Conservation (phyloP, 805 yeast species). For the Kodamaea sagamina region DNA sequence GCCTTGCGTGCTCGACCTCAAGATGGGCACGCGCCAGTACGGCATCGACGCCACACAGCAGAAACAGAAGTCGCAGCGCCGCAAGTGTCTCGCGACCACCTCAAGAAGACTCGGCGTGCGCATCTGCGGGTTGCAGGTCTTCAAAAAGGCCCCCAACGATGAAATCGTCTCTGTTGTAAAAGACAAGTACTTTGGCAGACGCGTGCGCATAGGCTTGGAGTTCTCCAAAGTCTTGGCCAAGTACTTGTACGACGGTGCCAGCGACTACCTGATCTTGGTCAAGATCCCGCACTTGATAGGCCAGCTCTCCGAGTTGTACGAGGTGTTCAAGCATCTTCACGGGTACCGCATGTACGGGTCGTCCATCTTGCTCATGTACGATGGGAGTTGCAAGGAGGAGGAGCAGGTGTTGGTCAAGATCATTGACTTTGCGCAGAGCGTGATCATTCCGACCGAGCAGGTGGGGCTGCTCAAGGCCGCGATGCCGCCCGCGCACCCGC, state of each 20-base stretch:
- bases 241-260: slow-evolving; percentile 76
- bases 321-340: slow-evolving; percentile 53
- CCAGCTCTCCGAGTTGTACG: slow-evolving; percentile 58
- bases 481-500: slow-evolving; percentile 72
- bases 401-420: slow-evolving; percentile 55
- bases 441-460: slow-evolving; percentile 61
- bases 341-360: slow-evolving; percentile 93
- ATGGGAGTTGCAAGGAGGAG: slow-evolving; percentile 47
- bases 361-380: slow-evolving; percentile 84
- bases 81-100: slow-evolving; percentile 81
- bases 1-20: slow-evolving; percentile 92
- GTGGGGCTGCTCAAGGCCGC: slow-evolving; percentile 24
- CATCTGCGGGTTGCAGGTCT: slow-evolving; percentile 84
- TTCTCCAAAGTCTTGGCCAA: slow-evolving; percentile 74
- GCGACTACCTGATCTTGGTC: slow-evolving; percentile 55
- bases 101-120: slow-evolving; percentile 83
- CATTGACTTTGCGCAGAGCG: slow-evolving; percentile 95
- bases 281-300: slow-evolving; percentile 69
- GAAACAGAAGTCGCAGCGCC: slow-evolving; percentile 76
- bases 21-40: slow-evolving; percentile 98
- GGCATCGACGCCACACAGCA: slow-evolving; percentile 84
- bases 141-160: slow-evolving; percentile 9
- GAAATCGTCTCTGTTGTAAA: slow-evolving; percentile 46
- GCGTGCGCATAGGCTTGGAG: slow-evolving; percentile 66
- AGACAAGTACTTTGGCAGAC: slow-evolving; percentile 93